A percentile compares a stretch with the other conserved stretches of the same genome.
phyloP scores from a whole-genome alignment of 352 stramenopile genomes.

The Aphanomyces euteiches region DNA sequence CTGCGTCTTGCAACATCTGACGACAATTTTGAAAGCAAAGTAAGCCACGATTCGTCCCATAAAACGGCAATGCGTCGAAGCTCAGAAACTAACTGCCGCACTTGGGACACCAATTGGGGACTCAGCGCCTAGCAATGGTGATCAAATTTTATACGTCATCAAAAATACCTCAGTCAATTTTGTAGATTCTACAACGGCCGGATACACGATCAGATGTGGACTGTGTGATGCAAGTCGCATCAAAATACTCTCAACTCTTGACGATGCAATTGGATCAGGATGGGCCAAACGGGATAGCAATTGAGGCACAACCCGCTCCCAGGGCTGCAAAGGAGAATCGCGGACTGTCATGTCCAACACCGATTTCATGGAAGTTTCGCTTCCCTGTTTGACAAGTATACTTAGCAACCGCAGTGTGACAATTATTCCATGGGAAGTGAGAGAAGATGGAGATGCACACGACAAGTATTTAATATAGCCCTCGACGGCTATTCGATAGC shows the following conservation, averaged over 20 bases:
- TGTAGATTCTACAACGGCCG: conserved; percentile 55
- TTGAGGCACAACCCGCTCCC: conserved; percentile 66
- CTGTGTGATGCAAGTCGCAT: conserved; percentile 56
- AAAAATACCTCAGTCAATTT: conserved; percentile 33
- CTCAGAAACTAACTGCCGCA: conserved; percentile 64
- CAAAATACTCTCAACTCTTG: conserved; percentile 54
- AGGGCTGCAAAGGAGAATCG: conserved; percentile 52
- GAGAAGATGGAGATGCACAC: conserved; percentile 23
- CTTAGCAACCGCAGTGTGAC: conserved; percentile 59
- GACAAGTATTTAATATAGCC: conserved; percentile 36
- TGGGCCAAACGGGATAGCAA: conserved; percentile 64
- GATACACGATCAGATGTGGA: conserved; percentile 70
- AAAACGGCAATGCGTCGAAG: conserved; percentile 73
- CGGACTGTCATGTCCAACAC: conserved; percentile 47
- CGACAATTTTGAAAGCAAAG: conserved; percentile 62
- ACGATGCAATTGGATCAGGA: conserved; percentile 47
- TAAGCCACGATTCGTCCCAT: conserved; percentile 83
- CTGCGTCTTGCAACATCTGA: conserved; percentile 61
- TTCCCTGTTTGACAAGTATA: conserved; percentile 60
- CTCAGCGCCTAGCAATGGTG: conserved; percentile 38
- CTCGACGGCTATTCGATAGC: conserved; percentile 29
- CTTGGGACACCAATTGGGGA: conserved; percentile 45
- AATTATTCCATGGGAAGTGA: conserved; percentile 36
- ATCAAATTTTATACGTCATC: conserved; percentile 7
- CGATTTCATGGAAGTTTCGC: conserved; percentile 42